Conservation (phyloP, 2,329 filamentous ascomycete genomes). For the Colletotrichum zoysiae region DNA sequence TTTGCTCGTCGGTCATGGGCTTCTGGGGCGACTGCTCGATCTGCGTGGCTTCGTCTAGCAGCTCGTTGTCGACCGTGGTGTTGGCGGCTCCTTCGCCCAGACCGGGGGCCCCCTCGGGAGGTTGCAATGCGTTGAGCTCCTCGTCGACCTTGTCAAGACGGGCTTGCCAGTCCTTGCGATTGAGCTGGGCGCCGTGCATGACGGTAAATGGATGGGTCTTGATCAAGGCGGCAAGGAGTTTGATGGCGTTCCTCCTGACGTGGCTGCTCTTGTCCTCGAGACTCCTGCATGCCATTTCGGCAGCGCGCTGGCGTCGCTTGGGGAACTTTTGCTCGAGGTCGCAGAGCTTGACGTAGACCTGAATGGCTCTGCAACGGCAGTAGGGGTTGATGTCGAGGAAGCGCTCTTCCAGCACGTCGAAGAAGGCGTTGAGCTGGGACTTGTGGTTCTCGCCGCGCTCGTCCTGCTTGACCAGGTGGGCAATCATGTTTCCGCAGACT, state of each 20-base stretch:
- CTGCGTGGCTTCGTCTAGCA: constrained; percentile 91
- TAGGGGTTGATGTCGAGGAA: constrained; percentile 98
- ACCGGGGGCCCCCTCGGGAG: constrained; percentile 79
- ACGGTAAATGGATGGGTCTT: constrained; percentile 95
- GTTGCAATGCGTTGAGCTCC: constrained; percentile 84
- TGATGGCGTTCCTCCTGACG: constrained; percentile 94
- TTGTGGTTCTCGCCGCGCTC: constrained; percentile 94
- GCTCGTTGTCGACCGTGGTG: constrained; percentile 77
- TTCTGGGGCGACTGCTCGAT: constrained; percentile 71
- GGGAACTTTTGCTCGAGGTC: constrained; percentile 97
- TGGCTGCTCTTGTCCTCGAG: constrained; percentile 99
- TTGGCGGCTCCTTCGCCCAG: constrained; percentile 74
- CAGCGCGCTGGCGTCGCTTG: constrained; percentile 87
- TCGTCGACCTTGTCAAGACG: constrained; percentile 85
- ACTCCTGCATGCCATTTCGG: constrained; percentile 88
- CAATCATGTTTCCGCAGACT: constrained; percentile 95
- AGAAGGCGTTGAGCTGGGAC: constrained; percentile 95
- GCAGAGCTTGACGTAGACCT: constrained; percentile 92
- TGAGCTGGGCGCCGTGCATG: constrained; percentile 89
- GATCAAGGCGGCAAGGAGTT: constrained; percentile 87
- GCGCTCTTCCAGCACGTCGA: constrained; percentile 94
- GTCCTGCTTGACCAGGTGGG: constrained; percentile 89
- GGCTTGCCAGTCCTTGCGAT: constrained; percentile 85
- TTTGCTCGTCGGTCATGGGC: constrained; percentile 84
- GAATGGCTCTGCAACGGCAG: constrained; percentile 89